Conservation (phyloP, 306 rosid species). For the Rubus parviflorus region DNA sequence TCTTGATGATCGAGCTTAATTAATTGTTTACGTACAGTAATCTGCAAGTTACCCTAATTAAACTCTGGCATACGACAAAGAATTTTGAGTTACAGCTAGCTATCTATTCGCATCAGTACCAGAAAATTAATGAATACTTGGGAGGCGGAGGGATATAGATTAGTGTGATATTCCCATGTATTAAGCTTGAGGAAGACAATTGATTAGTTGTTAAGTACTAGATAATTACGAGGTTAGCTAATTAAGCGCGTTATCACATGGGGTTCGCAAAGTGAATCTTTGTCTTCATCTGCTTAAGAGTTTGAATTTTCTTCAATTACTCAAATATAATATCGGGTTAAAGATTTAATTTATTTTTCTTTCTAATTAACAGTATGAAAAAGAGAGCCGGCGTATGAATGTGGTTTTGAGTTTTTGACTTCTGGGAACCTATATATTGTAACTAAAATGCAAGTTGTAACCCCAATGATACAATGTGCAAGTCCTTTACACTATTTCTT, state of each 20-base stretch:
- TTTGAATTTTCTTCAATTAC: too few relatives aligned
- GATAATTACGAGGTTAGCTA: background rate
- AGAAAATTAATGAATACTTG: background rate
- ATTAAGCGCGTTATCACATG: conserved; percentile 2
- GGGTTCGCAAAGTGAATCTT: conserved; percentile 4
- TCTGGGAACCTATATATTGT: background rate
- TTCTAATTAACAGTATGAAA: too few relatives aligned
- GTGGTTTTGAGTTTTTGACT: background rate
- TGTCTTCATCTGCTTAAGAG: background rate
- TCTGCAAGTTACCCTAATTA: background rate
- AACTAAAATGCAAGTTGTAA: background rate
- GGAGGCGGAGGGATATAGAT: background rate
- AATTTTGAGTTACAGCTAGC: background rate
- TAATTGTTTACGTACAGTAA: too few relatives aligned
- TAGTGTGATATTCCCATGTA: background rate
- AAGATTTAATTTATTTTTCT: too few relatives aligned
- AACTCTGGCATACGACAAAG: background rate
- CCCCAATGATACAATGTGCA: background rate
- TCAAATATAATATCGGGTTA: background rate
- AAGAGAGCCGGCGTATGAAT: background rate
- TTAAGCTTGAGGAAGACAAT: background rate
- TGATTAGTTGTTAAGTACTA: background rate
- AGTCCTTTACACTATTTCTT: too few relatives aligned
- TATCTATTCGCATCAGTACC: background rate
- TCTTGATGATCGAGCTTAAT: too few relatives aligned